Conservation (phyloP, 163 green algal genomes). For the Coccomyxa subellipsoidea region DNA sequence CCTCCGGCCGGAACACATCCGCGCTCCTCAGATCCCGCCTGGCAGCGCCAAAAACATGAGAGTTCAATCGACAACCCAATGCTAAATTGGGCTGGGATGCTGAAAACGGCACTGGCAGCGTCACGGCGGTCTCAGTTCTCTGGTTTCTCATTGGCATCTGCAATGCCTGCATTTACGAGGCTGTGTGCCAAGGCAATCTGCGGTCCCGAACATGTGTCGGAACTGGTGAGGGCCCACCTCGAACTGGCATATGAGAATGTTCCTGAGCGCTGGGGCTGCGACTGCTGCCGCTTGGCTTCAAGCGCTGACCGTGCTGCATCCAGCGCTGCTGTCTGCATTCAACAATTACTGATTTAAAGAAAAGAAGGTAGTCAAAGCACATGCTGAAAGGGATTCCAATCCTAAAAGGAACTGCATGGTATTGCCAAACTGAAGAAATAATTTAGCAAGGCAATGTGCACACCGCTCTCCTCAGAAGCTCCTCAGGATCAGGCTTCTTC, state of each 20-base stretch:
- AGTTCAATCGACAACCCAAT: neutral
- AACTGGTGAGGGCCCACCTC: neutral
- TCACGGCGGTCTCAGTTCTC: neutral
- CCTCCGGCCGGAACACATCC: neutral
- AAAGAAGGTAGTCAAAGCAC: too few species aligned
- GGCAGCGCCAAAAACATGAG: neutral
- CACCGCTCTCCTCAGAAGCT: neutral
- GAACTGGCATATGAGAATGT: constrained; percentile 10
- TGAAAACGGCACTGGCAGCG: neutral
- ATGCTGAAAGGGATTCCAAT: too few species aligned
- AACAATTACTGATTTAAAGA: too few species aligned
- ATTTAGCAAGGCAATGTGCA: neutral
- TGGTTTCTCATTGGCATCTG: neutral
- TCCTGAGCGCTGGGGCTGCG: neutral
- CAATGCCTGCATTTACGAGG: too few species aligned
- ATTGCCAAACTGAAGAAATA: neutral
- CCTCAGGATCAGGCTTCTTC: neutral
- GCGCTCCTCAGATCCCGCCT: constrained; percentile 1
- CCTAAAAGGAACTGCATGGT: too few species aligned
- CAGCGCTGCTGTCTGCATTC: constrained; percentile 12
- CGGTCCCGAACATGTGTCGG: too few species aligned
- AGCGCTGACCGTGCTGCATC: constrained; percentile 9
- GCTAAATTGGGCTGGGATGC: neutral
- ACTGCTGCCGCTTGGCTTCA: neutral
- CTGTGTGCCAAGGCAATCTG: too few species aligned